Percentiles rank a stretch among this genome's conserved stretches.
Conservation (phyloP, 441 rosid genomes). For the Pelargonium citronellum region DNA sequence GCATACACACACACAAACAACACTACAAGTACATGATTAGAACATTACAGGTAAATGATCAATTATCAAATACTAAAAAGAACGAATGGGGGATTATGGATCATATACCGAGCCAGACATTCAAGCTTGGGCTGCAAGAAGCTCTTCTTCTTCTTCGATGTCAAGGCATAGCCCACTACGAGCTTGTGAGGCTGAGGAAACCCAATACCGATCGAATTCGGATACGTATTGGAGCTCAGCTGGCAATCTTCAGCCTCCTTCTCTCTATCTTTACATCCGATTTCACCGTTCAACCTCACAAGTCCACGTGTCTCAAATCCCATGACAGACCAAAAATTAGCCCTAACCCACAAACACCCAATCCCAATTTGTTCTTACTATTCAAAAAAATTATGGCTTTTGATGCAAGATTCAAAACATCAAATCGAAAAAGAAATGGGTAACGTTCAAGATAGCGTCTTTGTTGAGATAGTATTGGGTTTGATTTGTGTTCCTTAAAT, state of each 20-base stretch:
- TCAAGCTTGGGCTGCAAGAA: slow-evolving; percentile 86
- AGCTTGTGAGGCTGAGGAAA: slow-evolving; percentile 29
- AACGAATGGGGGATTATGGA: not conserved
- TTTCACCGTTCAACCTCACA: slow-evolving; percentile 1
- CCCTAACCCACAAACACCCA: slow-evolving; percentile 10
- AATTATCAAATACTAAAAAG: not conserved
- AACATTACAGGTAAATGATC: not conserved
- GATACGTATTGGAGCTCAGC: not conserved
- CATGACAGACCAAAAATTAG: not conserved
- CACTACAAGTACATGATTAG: not conserved
- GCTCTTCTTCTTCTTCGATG: slow-evolving; percentile 80
- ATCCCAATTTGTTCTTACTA: not conserved
- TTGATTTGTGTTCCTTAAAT: too few species aligned
- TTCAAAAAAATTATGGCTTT: too few species aligned
- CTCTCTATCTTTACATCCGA: not conserved
- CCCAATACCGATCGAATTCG: slow-evolving; percentile 17
- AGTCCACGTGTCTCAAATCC: slow-evolving; percentile 8
- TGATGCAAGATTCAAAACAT: too few species aligned
- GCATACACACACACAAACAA: not conserved
- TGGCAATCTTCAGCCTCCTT: not conserved
- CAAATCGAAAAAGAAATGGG: too few species aligned
- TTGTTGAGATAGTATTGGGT: too few species aligned
- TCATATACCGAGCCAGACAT: slow-evolving; percentile 59
- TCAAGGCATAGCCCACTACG: slow-evolving; percentile 84
- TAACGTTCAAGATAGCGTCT: too few species aligned